Evolutionary conservation across 2,329 filamentous ascomycete species (phyloP), one percentile per base, ranked within the genome.

Genomic region (Colletotrichum sp.): DNA sequence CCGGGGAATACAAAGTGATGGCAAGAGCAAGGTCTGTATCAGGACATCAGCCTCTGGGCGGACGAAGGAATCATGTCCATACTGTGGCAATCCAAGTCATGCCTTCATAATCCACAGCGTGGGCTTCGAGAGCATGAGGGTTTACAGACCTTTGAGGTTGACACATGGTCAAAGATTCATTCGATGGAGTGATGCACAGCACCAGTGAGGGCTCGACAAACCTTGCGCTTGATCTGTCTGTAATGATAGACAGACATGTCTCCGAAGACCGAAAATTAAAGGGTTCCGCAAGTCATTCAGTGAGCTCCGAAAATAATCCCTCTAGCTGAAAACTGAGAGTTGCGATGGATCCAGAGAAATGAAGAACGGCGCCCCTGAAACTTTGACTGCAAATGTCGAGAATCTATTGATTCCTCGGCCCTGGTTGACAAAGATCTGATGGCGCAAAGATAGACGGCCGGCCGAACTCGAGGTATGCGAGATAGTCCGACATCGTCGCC

Each of bases 151-250:
- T n/a, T 48, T 8, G 4, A 43, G 38, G 8, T 43, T 43, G 38
- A 43, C 16, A 43, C 18, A 43, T 18, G 8, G 43, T 48, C 43
- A 7, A 48, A 21, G n/a, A 48, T 21, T 12, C 6, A 1, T 2
- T 48, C 43, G 18, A 21, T 0, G 9, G 10, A 48, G 43, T 48
- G n/a, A 12, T 48, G 18, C 5, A 48, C 9, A 48, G 9, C 2
- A 48, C 16, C 18, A 2, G 1, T 0, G 2, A n/a, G 38, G 38
- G 5, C 5, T n/a, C 38, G 16, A 5, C 18, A n/a, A n/a, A 12
- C 43, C 43, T 13, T 48, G 6, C 6, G 3, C 43, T 48, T 1
- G n/a, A 21, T 7, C 10, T 21, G 9, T 48, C 18, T 2, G 6
- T 4, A 7, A 7, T n/a, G 43, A 18, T 43, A n/a, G 18, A 43